Conservation (phyloP, 441 rosid species). For the Capsella rubella region DNA sequence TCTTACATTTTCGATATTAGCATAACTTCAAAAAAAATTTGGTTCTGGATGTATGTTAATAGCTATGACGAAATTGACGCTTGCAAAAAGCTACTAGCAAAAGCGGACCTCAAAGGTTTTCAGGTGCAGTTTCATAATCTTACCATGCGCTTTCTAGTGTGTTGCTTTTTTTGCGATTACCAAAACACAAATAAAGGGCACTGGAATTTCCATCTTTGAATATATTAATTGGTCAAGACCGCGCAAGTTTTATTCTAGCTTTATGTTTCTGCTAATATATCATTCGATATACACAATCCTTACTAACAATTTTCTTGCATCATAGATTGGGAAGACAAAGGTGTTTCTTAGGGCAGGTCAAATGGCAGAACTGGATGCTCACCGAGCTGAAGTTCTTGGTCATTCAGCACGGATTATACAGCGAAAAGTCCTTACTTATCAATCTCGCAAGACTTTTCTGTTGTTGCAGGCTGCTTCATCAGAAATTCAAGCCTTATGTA, state of each 20-base stretch:
- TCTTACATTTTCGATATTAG: constrained; percentile 12
- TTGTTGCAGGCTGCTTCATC: constrained; percentile 66
- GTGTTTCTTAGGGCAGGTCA: constrained; percentile 98
- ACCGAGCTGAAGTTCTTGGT: constrained; percentile 79
- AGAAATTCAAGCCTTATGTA: constrained; percentile 70
- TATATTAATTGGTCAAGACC: constrained; percentile 19
- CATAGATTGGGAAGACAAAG: constrained; percentile 91
- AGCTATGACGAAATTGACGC: constrained; percentile 72
- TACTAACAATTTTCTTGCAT: constrained; percentile 23
- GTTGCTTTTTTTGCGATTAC: constrained; percentile 17
- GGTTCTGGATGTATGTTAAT: constrained; percentile 39
- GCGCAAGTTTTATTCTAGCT: not conserved
- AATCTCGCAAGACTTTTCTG: constrained; percentile 62
- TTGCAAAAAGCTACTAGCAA: constrained; percentile 86
- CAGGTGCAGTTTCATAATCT: constrained; percentile 64
- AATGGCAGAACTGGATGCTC: constrained; percentile 98
- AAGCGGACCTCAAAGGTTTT: constrained; percentile 78
- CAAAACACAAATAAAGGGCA: constrained; percentile 12
- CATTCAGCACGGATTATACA: constrained; percentile 79
- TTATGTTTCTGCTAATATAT: constrained; percentile 25
- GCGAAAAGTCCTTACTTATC: constrained; percentile 69
- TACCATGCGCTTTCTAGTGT: constrained; percentile 3
- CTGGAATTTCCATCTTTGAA: not conserved
- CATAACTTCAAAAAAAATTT: constrained; percentile 13
- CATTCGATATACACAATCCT: not conserved